Evolutionary conservation across 805 yeast species (phyloP).

Genomic region (Myxozyma neotropica): DNA sequence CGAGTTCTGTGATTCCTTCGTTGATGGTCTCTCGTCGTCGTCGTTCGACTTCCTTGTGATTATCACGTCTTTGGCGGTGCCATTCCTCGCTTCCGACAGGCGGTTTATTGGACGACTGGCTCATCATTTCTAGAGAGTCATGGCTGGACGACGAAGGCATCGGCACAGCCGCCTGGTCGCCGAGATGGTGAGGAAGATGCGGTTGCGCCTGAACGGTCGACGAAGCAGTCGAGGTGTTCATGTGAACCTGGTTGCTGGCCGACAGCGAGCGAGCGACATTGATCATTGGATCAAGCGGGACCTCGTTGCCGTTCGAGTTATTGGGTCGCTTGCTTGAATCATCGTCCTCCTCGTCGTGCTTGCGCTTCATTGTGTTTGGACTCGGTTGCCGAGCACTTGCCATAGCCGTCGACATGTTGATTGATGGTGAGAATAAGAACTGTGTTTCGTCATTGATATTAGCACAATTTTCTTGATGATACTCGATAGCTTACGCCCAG

Average conservation of each 20-base stretch:
- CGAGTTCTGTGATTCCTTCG: constrained; percentile 79
- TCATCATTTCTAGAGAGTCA: constrained; percentile 2
- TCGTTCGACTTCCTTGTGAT: constrained; percentile 94
- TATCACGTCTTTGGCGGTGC: constrained; percentile 80
- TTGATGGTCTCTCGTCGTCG: constrained; percentile 88
- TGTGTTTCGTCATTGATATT: not conserved
- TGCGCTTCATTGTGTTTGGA: constrained; percentile 15
- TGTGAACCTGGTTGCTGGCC: constrained; percentile 7
- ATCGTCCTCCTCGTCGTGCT: constrained; percentile 12
- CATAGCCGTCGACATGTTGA: constrained; percentile 9
- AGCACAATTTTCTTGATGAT: not conserved
- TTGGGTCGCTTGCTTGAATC: constrained; percentile 10
- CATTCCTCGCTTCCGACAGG: constrained; percentile 78
- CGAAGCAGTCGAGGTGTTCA: constrained; percentile 9
- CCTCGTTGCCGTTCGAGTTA: constrained; percentile 1
- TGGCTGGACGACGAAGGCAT: not conserved
- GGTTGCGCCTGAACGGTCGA: constrained; percentile 26
- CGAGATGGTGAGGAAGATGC: constrained; percentile 13
- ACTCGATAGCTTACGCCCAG: not conserved
- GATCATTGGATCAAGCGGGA: constrained; percentile 24
- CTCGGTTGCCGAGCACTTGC: constrained; percentile 14
- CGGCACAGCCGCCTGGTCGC: constrained; percentile 2
- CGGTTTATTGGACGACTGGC: constrained; percentile 49
- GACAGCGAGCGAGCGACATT: constrained; percentile 14
- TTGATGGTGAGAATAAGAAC: not conserved